Conservation (phyloP, 2,329 filamentous ascomycete species). For the Simplicillium aogashimaense region DNA sequence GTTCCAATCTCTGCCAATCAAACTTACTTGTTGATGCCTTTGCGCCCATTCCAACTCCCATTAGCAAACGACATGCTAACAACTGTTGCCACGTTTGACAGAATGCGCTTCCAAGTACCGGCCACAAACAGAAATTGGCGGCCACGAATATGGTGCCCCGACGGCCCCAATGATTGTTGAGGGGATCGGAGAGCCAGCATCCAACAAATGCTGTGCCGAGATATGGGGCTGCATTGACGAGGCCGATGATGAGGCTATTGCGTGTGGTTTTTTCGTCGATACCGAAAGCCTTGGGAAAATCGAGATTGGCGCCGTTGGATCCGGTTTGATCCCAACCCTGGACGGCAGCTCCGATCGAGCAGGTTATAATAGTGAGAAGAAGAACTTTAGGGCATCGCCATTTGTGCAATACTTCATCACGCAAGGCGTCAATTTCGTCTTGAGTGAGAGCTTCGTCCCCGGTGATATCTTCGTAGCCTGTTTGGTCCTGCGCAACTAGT, state of each 20-base stretch:
- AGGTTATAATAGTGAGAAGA: constrained; percentile 57
- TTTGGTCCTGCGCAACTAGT: constrained; percentile 62
- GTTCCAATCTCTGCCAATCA: not conserved
- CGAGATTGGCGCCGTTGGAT: constrained; percentile 52
- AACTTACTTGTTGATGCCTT: constrained; percentile 52
- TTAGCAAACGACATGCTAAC: constrained; percentile 58
- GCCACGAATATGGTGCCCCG: constrained; percentile 58
- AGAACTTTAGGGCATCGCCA: constrained; percentile 55
- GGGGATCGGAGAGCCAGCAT: constrained; percentile 59
- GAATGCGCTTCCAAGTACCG: constrained; percentile 62
- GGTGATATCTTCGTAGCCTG: constrained; percentile 47
- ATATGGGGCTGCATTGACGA: constrained; percentile 52
- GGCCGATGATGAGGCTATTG: constrained; percentile 46
- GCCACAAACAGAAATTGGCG: constrained; percentile 60
- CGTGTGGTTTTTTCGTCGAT: constrained; percentile 22
- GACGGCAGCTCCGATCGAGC: constrained; percentile 61
- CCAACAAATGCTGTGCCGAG: constrained; percentile 39
- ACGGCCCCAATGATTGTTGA: constrained; percentile 35
- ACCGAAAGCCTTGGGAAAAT: constrained; percentile 44
- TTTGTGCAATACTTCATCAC: constrained; percentile 54
- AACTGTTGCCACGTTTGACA: constrained; percentile 64
- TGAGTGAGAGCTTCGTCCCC: constrained; percentile 48
- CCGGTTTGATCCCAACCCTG: constrained; percentile 62
- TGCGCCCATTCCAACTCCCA: constrained; percentile 70
- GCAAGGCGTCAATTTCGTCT: constrained; percentile 48